Percentiles rank a stretch among this genome's conserved stretches.
Evolutionary conservation across 2,329 filamentous ascomycete species (phyloP).

Genomic region (Fusarium irregulare): DNA sequence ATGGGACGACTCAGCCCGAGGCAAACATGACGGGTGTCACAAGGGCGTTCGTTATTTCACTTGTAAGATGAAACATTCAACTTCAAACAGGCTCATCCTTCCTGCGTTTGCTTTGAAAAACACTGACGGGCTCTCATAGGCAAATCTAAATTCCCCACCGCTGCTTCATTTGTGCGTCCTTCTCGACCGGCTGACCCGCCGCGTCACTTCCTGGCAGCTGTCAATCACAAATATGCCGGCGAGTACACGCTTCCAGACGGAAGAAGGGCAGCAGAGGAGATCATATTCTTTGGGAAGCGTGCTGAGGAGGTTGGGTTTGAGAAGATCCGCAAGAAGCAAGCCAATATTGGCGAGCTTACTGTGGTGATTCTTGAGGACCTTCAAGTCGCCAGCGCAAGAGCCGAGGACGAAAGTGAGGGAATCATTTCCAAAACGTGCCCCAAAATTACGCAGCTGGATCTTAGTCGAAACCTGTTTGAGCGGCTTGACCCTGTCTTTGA

Average conservation of each 20-base stretch:
- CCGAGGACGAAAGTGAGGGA: conserved; percentile 46
- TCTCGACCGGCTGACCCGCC: conserved; percentile 74
- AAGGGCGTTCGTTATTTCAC: conserved; percentile 83
- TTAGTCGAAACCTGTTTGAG: conserved; percentile 86
- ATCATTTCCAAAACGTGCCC: conserved; percentile 66
- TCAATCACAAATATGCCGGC: conserved; percentile 85
- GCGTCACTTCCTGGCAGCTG: conserved; percentile 80
- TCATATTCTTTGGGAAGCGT: conserved; percentile 81
- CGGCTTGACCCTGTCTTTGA: conserved; percentile 72
- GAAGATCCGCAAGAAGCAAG: conserved; percentile 85
- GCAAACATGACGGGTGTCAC: conserved; percentile 91
- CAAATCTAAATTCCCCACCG: conserved; percentile 72
- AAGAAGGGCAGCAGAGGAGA: conserved; percentile 57
- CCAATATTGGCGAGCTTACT: conserved; percentile 79
- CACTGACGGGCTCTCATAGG: conserved; percentile 50
- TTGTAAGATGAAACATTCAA: conserved; percentile 64
- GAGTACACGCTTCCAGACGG: conserved; percentile 56
- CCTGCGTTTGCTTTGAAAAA: neutral
- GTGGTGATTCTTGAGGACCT: conserved; percentile 86
- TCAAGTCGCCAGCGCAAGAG: conserved; percentile 62
- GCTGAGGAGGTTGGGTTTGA: conserved; percentile 96
- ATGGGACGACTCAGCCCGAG: conserved; percentile 89
- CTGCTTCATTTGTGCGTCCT: conserved; percentile 89
- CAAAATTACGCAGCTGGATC: conserved; percentile 80
- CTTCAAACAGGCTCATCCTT: neutral